Evolutionary conservation across 2,329 filamentous ascomycete species (phyloP), one percentile per base, ranked within the genome.

Genomic region (Fusarium sp.): DNA sequence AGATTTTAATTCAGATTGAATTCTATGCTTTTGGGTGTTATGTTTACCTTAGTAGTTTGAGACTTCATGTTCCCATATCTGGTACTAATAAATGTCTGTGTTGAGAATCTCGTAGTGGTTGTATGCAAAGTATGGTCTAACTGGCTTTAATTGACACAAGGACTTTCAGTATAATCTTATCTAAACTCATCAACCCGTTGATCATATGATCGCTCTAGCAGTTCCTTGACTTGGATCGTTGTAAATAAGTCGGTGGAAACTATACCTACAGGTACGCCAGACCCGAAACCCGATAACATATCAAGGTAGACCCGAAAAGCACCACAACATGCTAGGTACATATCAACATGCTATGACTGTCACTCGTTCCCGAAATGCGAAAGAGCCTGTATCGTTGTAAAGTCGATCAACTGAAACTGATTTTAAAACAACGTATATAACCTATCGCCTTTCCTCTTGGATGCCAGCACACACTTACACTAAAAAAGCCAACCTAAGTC

Each of bases 211-310:
- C 8, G 17, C 32, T 54, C 24, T 54, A 24, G 34, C 20, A 38
- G 24, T 28, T 28, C 24, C 34, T 26, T n/a, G 10, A n/a, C 8
- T n/a, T 39, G 24, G 24, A 22, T 55, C 32, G 20, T 30, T 38
- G 30, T 55, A 11, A n/a, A 18, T n/a, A 15, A 42, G 28, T 44
- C 6, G 22, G 39, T 36, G 41, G 41, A 38, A 18, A 44, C 30
- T 24, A 26, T 20, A 9, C 50, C 30, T 26, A 36, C 26, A 26
- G 26, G 26, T 6, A 26, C 32, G 30, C 42, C 72, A 74, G 69
- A 75, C 69, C 73, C 73, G 73, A 75, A 47, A 75, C 70, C 71
- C 72, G 72, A 70, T 59, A 41, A n/a, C 38, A 52, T 15, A 26
- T 18, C 18, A 14, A 50, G 28, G 32, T 26, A 68, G 59, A 73